These are phyloP conservation scores for Hyaloraphidium curvatum DNA, from an alignment of 192 early-diverging fungal genomes.

Conservation along the genomic window DNA sequence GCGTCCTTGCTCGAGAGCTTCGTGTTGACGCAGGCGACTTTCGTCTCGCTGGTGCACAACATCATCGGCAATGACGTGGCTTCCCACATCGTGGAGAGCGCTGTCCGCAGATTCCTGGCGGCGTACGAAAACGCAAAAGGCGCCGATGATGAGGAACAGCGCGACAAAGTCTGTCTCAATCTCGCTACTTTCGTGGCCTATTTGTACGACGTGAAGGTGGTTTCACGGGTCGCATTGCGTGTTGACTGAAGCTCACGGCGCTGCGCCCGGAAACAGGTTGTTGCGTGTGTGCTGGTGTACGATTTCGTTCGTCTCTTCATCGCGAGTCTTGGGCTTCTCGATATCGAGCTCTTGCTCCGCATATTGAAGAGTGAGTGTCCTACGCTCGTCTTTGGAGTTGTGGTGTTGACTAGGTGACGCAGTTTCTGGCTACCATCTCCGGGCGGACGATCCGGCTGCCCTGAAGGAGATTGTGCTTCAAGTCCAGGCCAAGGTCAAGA, in stretches of 20 bases:
- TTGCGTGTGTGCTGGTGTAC: slow-evolving; percentile 69
- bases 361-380: slow-evolving; percentile 40
- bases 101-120: not conserved
- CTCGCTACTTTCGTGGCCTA: slow-evolving; percentile 68
- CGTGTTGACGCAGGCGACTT: not conserved
- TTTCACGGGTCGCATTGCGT: slow-evolving; percentile 58
- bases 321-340: slow-evolving; percentile 51
- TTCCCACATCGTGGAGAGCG: not conserved
- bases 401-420: not conserved
- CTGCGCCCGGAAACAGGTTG: slow-evolving; percentile 40
- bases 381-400: not conserved
- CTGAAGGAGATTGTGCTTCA: slow-evolving; percentile 77
- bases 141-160: not conserved
- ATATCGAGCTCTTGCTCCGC: slow-evolving; percentile 73
- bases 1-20: not conserved
- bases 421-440: slow-evolving; percentile 63
- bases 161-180: slow-evolving; percentile 26
- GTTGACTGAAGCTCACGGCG: slow-evolving; percentile 40
- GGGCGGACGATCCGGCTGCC: slow-evolving; percentile 74
- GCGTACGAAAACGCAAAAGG: not conserved
- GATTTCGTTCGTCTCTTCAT: slow-evolving; percentile 60
- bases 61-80: not conserved
- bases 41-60: not conserved
- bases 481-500: slow-evolving; percentile 25
- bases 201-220: slow-evolving; percentile 64